These are phyloP conservation scores for Cercophora newfieldiana DNA, from an alignment of 495 filamentous ascomycete species.

Conservation along the genomic window DNA sequence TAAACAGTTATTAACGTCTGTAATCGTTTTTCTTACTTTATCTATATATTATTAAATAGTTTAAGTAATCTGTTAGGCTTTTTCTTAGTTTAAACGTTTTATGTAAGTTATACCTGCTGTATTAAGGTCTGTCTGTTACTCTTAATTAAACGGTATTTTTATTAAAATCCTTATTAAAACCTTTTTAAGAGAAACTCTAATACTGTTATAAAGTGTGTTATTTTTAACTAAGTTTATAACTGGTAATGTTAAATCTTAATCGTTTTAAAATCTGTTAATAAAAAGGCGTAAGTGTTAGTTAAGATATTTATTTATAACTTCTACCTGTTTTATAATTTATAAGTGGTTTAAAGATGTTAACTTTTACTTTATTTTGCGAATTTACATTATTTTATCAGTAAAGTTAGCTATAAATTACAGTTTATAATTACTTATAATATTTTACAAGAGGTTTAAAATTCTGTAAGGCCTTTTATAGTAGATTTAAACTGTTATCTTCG, in stretches of 20 bases:
- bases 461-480: background rate
- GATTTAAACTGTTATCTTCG: background rate
- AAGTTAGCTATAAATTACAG: background rate
- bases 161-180: background rate
- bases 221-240: background rate
- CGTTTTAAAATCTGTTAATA: background rate
- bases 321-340: constrained; percentile 2
- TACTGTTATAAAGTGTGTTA: background rate
- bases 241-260: background rate
- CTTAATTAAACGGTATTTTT: constrained; percentile 11
- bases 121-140: no score
- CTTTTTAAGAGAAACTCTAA: background rate
- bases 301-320: constrained; percentile 1
- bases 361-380: background rate
- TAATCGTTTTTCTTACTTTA: background rate
- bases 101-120: no score
- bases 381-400: background rate
- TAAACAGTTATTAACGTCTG: background rate
- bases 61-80: no score
- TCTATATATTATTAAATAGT: background rate
- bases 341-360: background rate
- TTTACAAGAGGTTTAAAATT: background rate
- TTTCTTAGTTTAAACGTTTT: no score
- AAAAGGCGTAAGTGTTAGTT: background rate
- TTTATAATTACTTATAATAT: constrained; percentile 1